Base-by-base conservation (phyloP, 2,329 filamentous ascomycete species). In the Diaporthe citriasiana region DNA sequence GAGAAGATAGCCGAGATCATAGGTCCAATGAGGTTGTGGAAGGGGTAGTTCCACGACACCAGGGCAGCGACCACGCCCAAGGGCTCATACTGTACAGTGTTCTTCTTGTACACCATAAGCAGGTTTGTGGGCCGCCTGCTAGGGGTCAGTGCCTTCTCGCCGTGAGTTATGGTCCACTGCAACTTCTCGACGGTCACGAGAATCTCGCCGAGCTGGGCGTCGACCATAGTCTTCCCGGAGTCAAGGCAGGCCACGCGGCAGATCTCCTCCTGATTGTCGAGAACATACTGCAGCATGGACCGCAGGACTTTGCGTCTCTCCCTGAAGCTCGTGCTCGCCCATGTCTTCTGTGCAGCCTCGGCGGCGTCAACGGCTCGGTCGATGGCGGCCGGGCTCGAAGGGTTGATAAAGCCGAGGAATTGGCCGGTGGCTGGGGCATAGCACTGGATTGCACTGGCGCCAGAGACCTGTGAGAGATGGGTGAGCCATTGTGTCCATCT, bases 21-120 rank as follows among this genome's bases (percentile, higher is more conserved):
- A 38, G 75, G 76, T 15, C 75, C 72, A 53, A 76, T 73, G 40
- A 76, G 72, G 84, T 99, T 99, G 85, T 99, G 97, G 83, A 98
- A 97, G 57, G 94, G 92, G 82, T 95, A 98, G 86, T 99, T 99
- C 97, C 97, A 99, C 81, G 94, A 97, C 56, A 99, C 95, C 70
- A 96, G 93, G 25, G 97, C 96, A 15, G 95, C 93, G 8, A 99
- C 94, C 47, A 99, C 95, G 22, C 97, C 97, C 27, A 98, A 86
- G 19, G 97, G 96, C 83, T 99, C 95, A 83, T 97, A 99, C 66
- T 90, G 86, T 38, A 99, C 95, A 76, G 92, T 93, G 81, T 98
- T 98, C 82, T 90, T 91, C 88, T 99, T 99, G 85, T 98, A 98
- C 84, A 92, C 90, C 95, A 99, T 97, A 76, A 99, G 89, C 59